Conservation (phyloP, 148 eudicot genomes). For the Pouteria glomerata region DNA sequence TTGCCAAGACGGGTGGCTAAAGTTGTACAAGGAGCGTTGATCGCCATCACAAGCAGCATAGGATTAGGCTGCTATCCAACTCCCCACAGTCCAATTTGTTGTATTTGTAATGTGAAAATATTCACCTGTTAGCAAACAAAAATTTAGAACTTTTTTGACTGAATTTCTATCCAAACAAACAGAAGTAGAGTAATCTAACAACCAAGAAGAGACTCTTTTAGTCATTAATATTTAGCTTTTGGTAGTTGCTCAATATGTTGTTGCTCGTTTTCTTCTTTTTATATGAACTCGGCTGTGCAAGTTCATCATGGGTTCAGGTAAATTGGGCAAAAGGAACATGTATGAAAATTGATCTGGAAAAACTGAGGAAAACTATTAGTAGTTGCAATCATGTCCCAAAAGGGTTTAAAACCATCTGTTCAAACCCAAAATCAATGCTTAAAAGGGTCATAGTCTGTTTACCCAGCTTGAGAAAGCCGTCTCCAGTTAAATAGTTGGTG, state of each 20-base stretch:
- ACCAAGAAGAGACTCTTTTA: neutral
- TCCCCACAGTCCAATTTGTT: conserved; percentile 14
- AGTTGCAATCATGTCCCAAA: conserved; percentile 2
- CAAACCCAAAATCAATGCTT: conserved; percentile 8
- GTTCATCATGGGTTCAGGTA: neutral
- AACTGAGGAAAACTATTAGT: neutral
- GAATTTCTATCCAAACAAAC: neutral
- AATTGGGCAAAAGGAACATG: neutral
- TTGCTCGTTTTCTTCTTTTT: neutral
- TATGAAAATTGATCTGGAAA: neutral
- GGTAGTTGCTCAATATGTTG: neutral
- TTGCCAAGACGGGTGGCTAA: neutral
- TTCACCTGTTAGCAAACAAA: conserved; percentile 4
- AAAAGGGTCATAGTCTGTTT: conserved; percentile 23
- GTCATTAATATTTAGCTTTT: neutral
- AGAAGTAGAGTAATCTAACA: neutral
- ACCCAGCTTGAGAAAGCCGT: conserved; percentile 94
- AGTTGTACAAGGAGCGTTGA: conserved; percentile 6
- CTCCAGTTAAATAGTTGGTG: conserved; percentile 76
- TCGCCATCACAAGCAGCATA: conserved; percentile 19
- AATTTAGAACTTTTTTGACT: neutral
- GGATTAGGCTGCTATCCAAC: conserved; percentile 11
- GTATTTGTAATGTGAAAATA: neutral
- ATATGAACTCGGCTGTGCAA: neutral
- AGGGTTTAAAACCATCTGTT: neutral